Conservation (phyloP, 352 stramenopile species). For the Blastocystis sp. region DNA sequence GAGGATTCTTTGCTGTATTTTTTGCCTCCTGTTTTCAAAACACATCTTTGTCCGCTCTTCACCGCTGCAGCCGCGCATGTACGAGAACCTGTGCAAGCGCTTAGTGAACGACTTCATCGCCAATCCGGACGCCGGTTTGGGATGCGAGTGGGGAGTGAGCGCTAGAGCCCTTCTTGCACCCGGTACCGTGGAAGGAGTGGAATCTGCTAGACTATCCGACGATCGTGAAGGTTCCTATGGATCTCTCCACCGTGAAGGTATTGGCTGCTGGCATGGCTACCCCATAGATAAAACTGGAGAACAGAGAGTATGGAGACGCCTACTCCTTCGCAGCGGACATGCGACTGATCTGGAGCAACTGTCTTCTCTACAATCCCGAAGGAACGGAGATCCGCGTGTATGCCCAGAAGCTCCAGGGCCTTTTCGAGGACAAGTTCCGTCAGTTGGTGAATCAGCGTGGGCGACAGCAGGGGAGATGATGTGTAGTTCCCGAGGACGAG, state of each 20-base stretch:
- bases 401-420: slow-evolving; percentile 10
- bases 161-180: slow-evolving; percentile 18
- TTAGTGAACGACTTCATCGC: no score
- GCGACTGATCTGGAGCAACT: slow-evolving; percentile 57
- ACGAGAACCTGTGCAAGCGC: no score
- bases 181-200: slow-evolving; percentile 67
- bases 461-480: background rate
- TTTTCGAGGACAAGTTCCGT: slow-evolving; percentile 37
- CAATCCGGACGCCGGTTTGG: no score
- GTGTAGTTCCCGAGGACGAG: slow-evolving; percentile 27
- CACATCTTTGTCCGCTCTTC: no score
- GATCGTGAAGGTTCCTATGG: slow-evolving; percentile 67
- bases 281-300: slow-evolving; percentile 42
- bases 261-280: background rate
- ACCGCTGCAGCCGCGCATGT: no score
- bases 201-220: slow-evolving; percentile 65
- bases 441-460: slow-evolving; percentile 32
- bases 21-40: background rate
- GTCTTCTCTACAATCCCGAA: slow-evolving; percentile 58
- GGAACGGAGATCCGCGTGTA: slow-evolving; percentile 18
- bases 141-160: no score
- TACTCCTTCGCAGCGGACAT: slow-evolving; percentile 61
- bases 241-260: slow-evolving; percentile 63
- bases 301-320: slow-evolving; percentile 43
- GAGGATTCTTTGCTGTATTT: slow-evolving; percentile 4